Evolutionary conservation across 148 eudicot genomes (phyloP).

Genomic region (Vaccinium corymbosum): DNA sequence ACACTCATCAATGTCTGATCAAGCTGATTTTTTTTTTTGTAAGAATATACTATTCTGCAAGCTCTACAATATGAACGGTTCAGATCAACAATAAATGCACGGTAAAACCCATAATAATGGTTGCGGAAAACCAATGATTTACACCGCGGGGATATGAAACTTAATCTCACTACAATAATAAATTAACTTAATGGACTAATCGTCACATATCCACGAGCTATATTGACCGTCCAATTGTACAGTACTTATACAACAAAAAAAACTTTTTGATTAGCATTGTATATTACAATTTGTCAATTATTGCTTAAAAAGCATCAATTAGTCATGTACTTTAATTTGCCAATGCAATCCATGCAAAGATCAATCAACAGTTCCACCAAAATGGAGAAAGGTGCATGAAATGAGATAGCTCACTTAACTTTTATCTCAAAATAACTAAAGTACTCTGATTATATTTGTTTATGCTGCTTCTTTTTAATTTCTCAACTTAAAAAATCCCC

Average conservation of each 20-base stretch:
- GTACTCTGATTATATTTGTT: neutral
- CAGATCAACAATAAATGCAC: too few relatives aligned
- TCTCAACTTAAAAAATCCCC: neutral
- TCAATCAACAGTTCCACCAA: neutral
- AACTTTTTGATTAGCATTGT: neutral
- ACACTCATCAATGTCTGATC: too few relatives aligned
- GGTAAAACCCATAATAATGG: too few relatives aligned
- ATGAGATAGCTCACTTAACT: neutral
- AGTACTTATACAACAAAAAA: neutral
- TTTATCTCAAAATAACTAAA: neutral
- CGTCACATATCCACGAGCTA: neutral
- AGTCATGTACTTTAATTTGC: neutral
- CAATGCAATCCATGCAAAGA: neutral
- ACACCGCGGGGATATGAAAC: too few relatives aligned
- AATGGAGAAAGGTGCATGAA: neutral
- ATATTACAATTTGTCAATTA: neutral
- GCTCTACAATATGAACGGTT: too few relatives aligned
- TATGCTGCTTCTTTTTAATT: neutral
- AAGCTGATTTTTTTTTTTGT: too few relatives aligned
- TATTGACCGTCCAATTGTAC: neutral
- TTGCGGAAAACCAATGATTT: too few relatives aligned
- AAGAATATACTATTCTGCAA: too few relatives aligned
- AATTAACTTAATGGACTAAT: neutral
- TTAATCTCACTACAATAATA: too few relatives aligned
- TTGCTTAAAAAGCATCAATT: neutral